Evolutionary conservation across 2,329 filamentous ascomycete genomes (phyloP).

Genomic region (Pseudocercospora fijiensis): DNA sequence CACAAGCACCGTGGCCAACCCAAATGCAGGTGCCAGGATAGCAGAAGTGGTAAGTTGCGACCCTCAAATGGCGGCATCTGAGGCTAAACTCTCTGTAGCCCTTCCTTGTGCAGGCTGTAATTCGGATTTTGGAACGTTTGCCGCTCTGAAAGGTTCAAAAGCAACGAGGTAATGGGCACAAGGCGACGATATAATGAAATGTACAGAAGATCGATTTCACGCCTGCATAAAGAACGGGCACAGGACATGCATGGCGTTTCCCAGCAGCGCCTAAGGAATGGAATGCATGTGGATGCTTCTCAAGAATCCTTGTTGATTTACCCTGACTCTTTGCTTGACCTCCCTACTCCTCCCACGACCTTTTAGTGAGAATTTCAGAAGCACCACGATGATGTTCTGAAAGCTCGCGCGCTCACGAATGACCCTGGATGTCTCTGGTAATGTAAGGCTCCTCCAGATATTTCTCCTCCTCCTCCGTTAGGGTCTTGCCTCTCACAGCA

Average conservation of each 20-base stretch:
- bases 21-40: slow-evolving; percentile 30
- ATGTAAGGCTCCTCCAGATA: slow-evolving; percentile 53
- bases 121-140: slow-evolving; percentile 31
- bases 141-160: slow-evolving; percentile 22
- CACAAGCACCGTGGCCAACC: slow-evolving; percentile 37
- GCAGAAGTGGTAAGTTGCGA: slow-evolving; percentile 35
- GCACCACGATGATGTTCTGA: neutral
- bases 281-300: neutral
- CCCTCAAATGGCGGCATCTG: neutral
- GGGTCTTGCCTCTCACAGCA: slow-evolving; percentile 44
- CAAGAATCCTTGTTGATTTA: neutral
- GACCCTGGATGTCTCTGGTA: slow-evolving; percentile 32
- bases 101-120: slow-evolving; percentile 27
- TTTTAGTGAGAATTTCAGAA: neutral
- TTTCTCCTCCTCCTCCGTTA: slow-evolving; percentile 52
- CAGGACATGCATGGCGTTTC: neutral
- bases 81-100: slow-evolving; percentile 31
- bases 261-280: slow-evolving; percentile 3
- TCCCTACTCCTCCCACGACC: neutral
- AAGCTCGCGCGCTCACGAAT: neutral
- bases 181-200: slow-evolving; percentile 12
- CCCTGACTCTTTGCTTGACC: neutral
- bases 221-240: neutral
- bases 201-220: slow-evolving; percentile 13
- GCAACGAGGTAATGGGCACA: neutral